phyloP scores from a whole-genome alignment of 1,284 basidiomycete genomes.

The Earliella scabrosa region DNA sequence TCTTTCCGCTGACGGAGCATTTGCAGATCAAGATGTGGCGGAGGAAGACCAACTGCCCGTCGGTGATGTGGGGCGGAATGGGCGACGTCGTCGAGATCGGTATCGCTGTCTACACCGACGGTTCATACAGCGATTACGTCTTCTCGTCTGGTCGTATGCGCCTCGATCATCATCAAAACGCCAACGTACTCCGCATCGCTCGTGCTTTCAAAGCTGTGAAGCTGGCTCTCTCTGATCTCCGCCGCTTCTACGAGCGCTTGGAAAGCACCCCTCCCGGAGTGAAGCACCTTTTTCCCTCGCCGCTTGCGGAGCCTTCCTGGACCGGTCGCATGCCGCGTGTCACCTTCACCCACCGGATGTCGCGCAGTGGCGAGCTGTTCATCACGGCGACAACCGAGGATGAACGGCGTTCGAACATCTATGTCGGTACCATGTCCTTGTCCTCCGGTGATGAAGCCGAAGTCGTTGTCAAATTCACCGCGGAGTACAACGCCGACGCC shows the following conservation, averaged over 20 bases:
- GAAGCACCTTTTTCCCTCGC: constrained; percentile 5
- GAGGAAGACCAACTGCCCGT: neutral
- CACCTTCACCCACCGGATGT: neutral
- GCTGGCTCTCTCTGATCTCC: neutral
- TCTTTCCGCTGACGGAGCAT: neutral
- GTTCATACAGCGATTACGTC: neutral
- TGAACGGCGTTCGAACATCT: neutral
- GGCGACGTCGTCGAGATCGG: constrained; percentile 3
- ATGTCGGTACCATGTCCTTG: neutral
- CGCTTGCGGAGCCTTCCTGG: constrained; percentile 1
- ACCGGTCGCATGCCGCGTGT: neutral
- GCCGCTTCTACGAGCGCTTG: neutral
- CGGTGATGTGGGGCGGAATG: neutral
- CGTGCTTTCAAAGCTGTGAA: constrained; percentile 3
- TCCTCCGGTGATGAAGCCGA: neutral
- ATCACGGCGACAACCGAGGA: neutral
- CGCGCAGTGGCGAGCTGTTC: neutral
- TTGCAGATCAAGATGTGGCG: neutral
- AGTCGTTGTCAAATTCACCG: constrained; percentile 10
- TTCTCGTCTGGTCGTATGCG: constrained; percentile 5
- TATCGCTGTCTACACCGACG: constrained; percentile 2
- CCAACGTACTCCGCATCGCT: neutral
- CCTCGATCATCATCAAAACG: neutral
- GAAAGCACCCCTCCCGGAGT: neutral
- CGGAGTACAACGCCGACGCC: constrained; percentile 8